Conservation (phyloP, 805 yeast genomes). For the Yarrowia yakushimensis region DNA sequence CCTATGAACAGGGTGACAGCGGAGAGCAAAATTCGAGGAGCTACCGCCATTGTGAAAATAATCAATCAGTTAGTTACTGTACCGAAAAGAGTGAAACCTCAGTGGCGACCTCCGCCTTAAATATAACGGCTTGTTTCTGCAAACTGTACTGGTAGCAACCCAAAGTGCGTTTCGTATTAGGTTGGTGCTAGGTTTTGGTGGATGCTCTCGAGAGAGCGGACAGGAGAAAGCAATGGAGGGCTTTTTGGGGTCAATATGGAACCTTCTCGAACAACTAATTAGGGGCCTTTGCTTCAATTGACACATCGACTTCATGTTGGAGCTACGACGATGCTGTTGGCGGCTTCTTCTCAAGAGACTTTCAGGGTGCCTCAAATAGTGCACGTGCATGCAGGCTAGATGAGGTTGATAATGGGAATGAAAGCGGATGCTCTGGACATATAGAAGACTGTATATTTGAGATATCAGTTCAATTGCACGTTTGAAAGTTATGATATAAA, state of each 20-base stretch:
- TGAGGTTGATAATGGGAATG: neutral
- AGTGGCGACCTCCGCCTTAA: conserved; percentile 1
- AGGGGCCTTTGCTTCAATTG: neutral
- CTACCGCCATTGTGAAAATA: conserved; percentile 21
- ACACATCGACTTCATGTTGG: neutral
- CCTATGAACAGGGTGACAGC: conserved; percentile 22
- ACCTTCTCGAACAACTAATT: neutral
- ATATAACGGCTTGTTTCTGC: neutral
- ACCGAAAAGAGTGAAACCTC: neutral
- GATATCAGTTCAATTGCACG: neutral
- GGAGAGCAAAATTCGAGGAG: conserved; percentile 22
- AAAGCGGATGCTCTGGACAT: neutral
- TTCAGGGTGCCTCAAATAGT: conserved; percentile 8
- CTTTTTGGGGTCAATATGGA: neutral
- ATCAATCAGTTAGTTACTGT: neutral
- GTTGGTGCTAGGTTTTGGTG: conserved; percentile 20
- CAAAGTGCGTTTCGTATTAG: conserved; percentile 9
- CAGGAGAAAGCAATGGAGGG: conserved; percentile 8
- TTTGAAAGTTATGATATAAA: neutral
- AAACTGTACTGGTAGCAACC: conserved; percentile 22
- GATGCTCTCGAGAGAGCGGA: neutral
- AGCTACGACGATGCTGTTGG: neutral
- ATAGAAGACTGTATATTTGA: neutral
- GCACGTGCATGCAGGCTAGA: conserved; percentile 20
- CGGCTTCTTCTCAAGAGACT: neutral